Evolutionary conservation across 352 stramenopile genomes (phyloP), one percentile per base, ranked within the genome.

Genomic region (Globisporangium sylvaticum): DNA sequence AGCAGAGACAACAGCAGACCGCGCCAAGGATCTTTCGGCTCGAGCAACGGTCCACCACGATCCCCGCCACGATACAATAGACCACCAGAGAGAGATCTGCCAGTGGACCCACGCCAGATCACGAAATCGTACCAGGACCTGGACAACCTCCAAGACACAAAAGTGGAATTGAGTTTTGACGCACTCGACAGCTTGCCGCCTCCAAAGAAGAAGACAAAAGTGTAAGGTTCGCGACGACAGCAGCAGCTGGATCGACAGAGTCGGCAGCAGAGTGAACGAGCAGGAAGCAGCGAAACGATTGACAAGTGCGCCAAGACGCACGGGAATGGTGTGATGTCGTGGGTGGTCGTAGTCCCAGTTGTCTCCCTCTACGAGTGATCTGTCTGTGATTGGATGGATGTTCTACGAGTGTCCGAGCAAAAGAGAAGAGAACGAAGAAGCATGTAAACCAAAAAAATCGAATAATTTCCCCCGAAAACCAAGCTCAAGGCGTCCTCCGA

Each of bases 131-230:
- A 95, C 65, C 85, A 89, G 48, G 87, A 95, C 60, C 68, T 95
- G 65, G 87, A 95, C 75, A 91, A 92, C 50, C 64, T 95, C 29
- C 79, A 92, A 63, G 83, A 93, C 60, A 88, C 84, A 6, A 91
- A 93, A 70, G 87, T 95, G 56, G 85, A 95, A 65, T 66, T 95
- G 65, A 91, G 80, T 62, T 95, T 95, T 68, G 83, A 94, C 53
- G 85, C 83, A 31, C 73, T 95, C 24, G 82, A 90, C 52, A 92
- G 77, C 42, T 75, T 95, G 55, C 87, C 85, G 44, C 87, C 87
- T 50, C 87, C 87, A 20, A 95, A 95, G 76, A 95, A 95, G 78
- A 91, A 92, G 79, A 82, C 81, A 18, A 94, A 94, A 57, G 73
- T 90, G 56, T 92, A 61, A 79, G 56, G 37, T 24, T 42, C 29